phyloP scores from a whole-genome alignment of 345 rosid genomes.

The Schrenkiella parvula region DNA sequence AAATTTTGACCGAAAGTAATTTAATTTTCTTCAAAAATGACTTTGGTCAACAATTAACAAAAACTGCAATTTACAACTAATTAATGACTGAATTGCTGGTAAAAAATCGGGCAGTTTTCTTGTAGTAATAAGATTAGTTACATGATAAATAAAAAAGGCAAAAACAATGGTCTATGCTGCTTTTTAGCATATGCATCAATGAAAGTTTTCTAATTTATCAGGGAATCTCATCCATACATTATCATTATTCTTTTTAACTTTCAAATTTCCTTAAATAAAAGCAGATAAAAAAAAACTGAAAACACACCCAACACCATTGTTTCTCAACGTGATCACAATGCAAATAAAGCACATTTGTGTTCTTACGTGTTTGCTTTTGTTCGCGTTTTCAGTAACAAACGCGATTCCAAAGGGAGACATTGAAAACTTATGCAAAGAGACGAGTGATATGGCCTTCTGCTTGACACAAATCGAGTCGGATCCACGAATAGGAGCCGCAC shows the following conservation, averaged over 20 bases:
- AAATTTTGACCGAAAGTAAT: no score
- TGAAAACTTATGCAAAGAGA: neutral
- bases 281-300: neutral
- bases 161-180: neutral
- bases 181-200: neutral
- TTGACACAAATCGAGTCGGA: neutral
- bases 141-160: neutral
- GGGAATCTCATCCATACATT: neutral
- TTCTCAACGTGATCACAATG: neutral
- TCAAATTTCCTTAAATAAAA: neutral
- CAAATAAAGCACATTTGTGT: neutral
- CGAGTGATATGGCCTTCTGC: neutral
- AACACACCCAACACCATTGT: neutral
- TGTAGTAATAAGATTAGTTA: neutral
- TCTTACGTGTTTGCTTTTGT: neutral
- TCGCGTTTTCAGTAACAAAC: neutral
- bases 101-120: no score
- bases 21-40: no score
- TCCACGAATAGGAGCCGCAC: neutral
- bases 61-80: no score
- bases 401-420: neutral
- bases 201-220: neutral
- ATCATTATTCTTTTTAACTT: neutral
- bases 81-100: no score
- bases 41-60: no score